phyloP scores from a whole-genome alignment of 73 alveolate genomes.

The Paramecium tetraurelia region DNA sequence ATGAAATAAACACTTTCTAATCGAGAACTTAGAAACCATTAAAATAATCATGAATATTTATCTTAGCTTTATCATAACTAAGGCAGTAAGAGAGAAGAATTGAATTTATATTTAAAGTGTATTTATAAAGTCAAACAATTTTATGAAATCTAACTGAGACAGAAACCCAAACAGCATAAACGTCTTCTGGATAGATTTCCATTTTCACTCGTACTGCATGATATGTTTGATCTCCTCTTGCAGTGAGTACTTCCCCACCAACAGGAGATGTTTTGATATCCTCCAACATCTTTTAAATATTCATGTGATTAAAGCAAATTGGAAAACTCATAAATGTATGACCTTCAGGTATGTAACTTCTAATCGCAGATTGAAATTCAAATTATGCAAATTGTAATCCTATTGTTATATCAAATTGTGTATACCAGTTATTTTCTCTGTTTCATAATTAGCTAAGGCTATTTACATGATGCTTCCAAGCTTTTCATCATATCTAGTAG shows the following conservation, averaged over 20 bases:
- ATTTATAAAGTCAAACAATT: not conserved
- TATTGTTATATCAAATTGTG: not conserved
- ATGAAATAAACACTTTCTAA: too few species aligned
- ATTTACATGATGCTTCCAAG: conserved; percentile 69
- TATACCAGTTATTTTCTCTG: conserved; percentile 65
- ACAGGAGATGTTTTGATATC: conserved; percentile 32
- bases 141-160: conserved; percentile 5
- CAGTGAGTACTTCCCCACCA: conserved; percentile 41
- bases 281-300: conserved; percentile 69
- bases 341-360: conserved; percentile 80
- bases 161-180: conserved; percentile 46
- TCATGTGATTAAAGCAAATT: conserved; percentile 74
- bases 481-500: conserved; percentile 70
- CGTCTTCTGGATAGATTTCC: conserved; percentile 46
- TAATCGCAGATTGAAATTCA: conserved; percentile 76
- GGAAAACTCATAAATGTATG: conserved; percentile 89
- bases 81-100: not conserved
- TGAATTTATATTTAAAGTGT: not conserved
- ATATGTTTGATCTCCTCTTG: conserved; percentile 52
- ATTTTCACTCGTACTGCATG: conserved; percentile 37
- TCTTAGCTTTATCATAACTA: too few species aligned
- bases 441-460: conserved; percentile 76
- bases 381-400: conserved; percentile 68
- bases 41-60: too few species aligned
- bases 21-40: too few species aligned